phyloP scores from a whole-genome alignment of 2,329 filamentous ascomycete species.

The Penicillium sp. region DNA sequence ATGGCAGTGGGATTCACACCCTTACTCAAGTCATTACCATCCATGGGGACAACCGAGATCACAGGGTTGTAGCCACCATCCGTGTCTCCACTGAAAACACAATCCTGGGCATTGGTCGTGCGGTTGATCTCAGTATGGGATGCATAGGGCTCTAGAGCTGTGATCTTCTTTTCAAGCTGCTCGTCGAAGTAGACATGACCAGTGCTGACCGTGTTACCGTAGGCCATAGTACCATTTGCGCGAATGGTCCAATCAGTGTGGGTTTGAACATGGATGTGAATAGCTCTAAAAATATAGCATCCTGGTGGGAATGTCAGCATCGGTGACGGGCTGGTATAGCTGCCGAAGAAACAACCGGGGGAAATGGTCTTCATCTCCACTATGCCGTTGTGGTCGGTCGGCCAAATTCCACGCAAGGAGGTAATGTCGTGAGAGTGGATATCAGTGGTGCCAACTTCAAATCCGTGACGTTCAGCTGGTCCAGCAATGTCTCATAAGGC shows the following conservation, averaged over 20 bases:
- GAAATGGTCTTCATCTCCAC: conserved; percentile 48
- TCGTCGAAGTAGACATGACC: conserved; percentile 37
- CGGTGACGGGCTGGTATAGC: not conserved
- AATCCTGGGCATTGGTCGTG: conserved; percentile 31
- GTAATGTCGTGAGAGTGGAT: conserved; percentile 33
- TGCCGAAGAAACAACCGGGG: conserved; percentile 27
- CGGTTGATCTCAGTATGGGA: conserved; percentile 38
- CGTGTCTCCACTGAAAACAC: conserved; percentile 4
- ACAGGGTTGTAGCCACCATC: conserved; percentile 32
- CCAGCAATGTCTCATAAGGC: conserved; percentile 27
- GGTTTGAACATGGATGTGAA: conserved; percentile 50
- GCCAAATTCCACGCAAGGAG: conserved; percentile 50
- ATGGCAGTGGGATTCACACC: conserved; percentile 28
- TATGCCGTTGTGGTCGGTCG: conserved; percentile 46
- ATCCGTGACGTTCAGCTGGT: conserved; percentile 31
- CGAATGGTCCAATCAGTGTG: conserved; percentile 35
- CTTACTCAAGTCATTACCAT: conserved; percentile 36
- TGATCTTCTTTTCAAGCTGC: conserved; percentile 29
- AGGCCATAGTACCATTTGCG: conserved; percentile 28
- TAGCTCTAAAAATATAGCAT: conserved; percentile 44
- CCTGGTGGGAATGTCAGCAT: conserved; percentile 22
- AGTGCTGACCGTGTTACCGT: conserved; percentile 29
- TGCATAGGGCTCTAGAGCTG: conserved; percentile 35
- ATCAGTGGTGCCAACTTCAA: conserved; percentile 14
- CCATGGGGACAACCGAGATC: conserved; percentile 32